These are phyloP conservation scores for Linderniella brevidens DNA, from an alignment of 257 asterid genomes.

Conservation along the genomic window DNA sequence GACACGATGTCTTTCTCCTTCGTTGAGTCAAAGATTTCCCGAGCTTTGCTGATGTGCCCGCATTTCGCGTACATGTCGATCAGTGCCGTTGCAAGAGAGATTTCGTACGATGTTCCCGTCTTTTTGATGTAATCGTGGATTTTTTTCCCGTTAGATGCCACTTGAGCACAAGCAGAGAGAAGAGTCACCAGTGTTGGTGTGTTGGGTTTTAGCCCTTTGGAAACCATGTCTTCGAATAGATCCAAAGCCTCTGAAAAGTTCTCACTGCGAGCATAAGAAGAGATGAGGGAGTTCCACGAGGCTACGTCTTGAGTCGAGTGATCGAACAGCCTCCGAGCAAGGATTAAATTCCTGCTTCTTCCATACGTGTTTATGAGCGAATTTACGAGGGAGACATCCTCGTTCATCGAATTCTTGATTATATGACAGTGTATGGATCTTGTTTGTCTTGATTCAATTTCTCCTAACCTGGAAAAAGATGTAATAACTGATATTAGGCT, in stretches of 20 bases:
- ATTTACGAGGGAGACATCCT: conserved; percentile 32
- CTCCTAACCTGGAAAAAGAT: conserved; percentile 45
- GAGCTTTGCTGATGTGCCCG: conserved; percentile 35
- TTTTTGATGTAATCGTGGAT: conserved; percentile 35
- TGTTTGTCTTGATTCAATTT: conserved; percentile 15
- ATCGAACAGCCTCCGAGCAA: conserved; percentile 31
- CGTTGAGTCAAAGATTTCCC: conserved; percentile 41
- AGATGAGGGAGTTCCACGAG: conserved; percentile 57
- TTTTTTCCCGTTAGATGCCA: conserved; percentile 33
- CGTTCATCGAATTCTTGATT: conserved; percentile 17
- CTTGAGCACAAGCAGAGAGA: conserved; percentile 54
- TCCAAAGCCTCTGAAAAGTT: conserved; percentile 25
- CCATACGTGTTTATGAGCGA: conserved; percentile 71
- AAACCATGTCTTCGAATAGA: conserved; percentile 39
- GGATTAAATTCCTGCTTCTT: conserved; percentile 23
- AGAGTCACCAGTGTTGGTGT: conserved; percentile 33
- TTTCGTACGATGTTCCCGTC: conserved; percentile 17
- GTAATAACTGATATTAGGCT: conserved; percentile 39
- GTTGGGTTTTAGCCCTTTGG: conserved; percentile 35
- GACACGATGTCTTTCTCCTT: conserved; percentile 36
- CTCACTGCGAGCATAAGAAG: conserved; percentile 33
- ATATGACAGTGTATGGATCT: conserved; percentile 48
- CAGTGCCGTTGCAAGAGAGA: conserved; percentile 47
- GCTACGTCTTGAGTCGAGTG: conserved; percentile 18
- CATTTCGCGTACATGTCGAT: conserved; percentile 76